phyloP scores from a whole-genome alignment of 306 rosid species.

The Rubus idaeus region DNA sequence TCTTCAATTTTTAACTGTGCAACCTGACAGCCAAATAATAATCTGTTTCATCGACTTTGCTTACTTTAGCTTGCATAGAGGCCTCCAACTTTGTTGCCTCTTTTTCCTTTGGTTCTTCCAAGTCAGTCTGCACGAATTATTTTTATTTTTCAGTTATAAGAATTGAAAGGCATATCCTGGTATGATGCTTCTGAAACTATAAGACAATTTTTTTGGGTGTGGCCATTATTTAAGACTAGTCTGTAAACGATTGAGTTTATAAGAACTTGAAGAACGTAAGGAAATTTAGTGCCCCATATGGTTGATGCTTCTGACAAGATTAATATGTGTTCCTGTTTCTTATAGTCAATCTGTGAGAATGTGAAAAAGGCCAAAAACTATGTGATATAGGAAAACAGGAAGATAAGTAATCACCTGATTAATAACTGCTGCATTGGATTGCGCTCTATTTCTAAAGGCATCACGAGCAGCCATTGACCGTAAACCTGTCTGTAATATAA shows the following conservation, averaged over 20 bases:
- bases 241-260: not conserved
- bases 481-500: slow-evolving; percentile 61
- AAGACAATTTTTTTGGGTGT: not conserved
- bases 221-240: not conserved
- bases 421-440: slow-evolving; percentile 36
- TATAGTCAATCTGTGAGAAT: slow-evolving; percentile 28
- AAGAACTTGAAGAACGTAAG: not conserved
- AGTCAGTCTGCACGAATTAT: slow-evolving; percentile 27
- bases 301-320: slow-evolving; percentile 35
- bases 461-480: slow-evolving; percentile 54
- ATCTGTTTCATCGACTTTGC: slow-evolving; percentile 32
- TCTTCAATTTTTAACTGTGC: slow-evolving; percentile 39
- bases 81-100: slow-evolving; percentile 11
- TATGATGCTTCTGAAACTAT: slow-evolving; percentile 16
- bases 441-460: slow-evolving; percentile 43
- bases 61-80: slow-evolving; percentile 11
- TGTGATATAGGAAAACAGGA: slow-evolving; percentile 16
- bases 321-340: slow-evolving; percentile 46
- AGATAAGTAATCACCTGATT: slow-evolving; percentile 57
- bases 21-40: slow-evolving; percentile 41
- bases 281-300: not conserved
- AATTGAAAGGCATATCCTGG: not conserved
- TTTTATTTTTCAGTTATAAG: not conserved
- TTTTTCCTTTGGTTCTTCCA: slow-evolving; percentile 24
- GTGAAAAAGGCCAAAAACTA: slow-evolving; percentile 13